Base-by-base conservation (phyloP, 2,329 filamentous ascomycete genomes). In the Aspergillus sp. region DNA sequence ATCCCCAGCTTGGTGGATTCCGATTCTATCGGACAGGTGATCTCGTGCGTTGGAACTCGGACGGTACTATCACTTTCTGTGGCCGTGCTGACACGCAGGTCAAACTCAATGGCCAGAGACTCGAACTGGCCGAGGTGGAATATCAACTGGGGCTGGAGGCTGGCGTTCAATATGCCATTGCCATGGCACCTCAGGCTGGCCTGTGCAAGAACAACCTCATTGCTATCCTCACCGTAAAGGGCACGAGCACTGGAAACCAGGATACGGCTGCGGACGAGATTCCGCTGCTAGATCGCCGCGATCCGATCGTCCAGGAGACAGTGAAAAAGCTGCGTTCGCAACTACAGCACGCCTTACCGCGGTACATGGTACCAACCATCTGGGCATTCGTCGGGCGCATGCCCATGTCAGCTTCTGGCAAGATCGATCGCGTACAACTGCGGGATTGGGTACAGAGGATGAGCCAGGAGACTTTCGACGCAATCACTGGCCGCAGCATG, bases 101-200 rank as follows among this genome's bases (percentile, higher is more conserved):
- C 7, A 55, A 55, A n/a, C 38, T 55, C 8, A 45, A 47, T 23
- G 53, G 53, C 2, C 53, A 55, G 13, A n/a, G 53, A 2, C 25
- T 55, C 10, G 53, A 55, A 25, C 53, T 55, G n/a, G 53, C 25
- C 4, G 53, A 55, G 17, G 23, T 55, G 8, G 53, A 55, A 45
- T 21, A 43, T 12, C 53, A 48, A 8, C 25, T 55, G 10, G 28
- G 39, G n/a, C 21, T 48, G 10, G 45, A 48, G 10, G 12, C 19
- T 4, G 45, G 17, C 2, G 45, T 48, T 19, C 45, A 48, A 3
- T 21, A 19, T n/a, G 45, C 45, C 19, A 48, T 48, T 10, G 45
- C 45, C 9, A 17, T 48, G 45, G 19, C 17, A 5, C 45, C 45
- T 25, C 45, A 25, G 13, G 6, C 17, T 1, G 45, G 45, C 4